These are phyloP conservation scores for Phialophora chinensis DNA, from an alignment of 2,329 filamentous ascomycete genomes.

Conservation along the genomic window DNA sequence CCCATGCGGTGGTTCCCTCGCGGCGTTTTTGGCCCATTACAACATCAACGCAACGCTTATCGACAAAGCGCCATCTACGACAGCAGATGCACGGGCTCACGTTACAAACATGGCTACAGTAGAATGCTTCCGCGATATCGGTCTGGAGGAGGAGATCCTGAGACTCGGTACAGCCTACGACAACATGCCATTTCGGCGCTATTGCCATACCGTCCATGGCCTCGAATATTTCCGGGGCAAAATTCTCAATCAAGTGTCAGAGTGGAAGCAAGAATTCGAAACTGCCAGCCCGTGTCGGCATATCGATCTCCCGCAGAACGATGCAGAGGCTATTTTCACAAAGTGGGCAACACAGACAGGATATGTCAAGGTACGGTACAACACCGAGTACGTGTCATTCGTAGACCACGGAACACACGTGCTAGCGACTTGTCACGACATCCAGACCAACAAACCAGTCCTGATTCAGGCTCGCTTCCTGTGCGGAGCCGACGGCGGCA, in stretches of 20 bases:
- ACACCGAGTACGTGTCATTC: background rate
- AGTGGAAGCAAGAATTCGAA: background rate
- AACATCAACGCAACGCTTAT: background rate
- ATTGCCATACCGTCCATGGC: background rate
- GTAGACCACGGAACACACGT: background rate
- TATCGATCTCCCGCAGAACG: background rate
- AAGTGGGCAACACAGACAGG: background rate
- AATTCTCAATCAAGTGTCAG: background rate
- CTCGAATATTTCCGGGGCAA: background rate
- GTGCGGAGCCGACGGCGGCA: background rate
- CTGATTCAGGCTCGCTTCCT: background rate
- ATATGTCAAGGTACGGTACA: background rate
- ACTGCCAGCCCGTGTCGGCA: background rate
- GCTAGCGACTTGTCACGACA: background rate
- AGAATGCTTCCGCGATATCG: background rate
- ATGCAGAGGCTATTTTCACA: background rate
- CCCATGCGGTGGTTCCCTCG: background rate
- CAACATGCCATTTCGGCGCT: background rate
- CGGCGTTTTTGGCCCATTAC: background rate
- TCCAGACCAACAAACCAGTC: background rate
- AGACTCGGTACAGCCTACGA: background rate
- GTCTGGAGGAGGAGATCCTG: background rate
- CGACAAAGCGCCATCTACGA: background rate
- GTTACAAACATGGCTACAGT: background rate
- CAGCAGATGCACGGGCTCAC: background rate